phyloP scores from a whole-genome alignment of 1,284 basidiomycete species.

The Sporisorium sorghi region DNA sequence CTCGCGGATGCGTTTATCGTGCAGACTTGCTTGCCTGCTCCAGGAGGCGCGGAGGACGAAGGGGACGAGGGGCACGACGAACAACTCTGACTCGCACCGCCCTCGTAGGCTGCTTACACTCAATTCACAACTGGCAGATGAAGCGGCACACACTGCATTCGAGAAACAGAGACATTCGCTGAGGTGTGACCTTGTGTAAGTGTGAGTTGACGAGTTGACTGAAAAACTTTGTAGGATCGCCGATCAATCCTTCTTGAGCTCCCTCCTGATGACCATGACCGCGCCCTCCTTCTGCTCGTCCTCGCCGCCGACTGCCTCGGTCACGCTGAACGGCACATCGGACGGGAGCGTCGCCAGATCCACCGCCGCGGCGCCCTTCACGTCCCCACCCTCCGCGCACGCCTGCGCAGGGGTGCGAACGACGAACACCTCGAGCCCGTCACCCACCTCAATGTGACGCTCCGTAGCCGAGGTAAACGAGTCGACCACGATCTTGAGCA shows the following conservation, averaged over 20 bases:
- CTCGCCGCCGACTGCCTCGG: constrained; percentile 65
- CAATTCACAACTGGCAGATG: no score
- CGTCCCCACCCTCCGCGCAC: neutral
- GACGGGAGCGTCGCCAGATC: constrained; percentile 43
- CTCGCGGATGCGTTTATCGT: constrained; percentile 41
- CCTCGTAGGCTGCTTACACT: neutral
- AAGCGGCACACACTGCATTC: neutral
- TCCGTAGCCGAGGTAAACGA: constrained; percentile 67
- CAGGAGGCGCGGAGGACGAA: neutral
- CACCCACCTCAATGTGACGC: constrained; percentile 68
- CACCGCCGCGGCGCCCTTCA: constrained; percentile 42
- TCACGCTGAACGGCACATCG: constrained; percentile 52
- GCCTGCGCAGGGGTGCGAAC: constrained; percentile 44
- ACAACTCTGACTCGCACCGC: constrained; percentile 5
- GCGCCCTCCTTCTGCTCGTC: constrained; percentile 61
- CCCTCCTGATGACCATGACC: constrained; percentile 65
- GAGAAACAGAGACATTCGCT: neutral
- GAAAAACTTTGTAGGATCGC: neutral
- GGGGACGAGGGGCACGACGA: constrained; percentile 13
- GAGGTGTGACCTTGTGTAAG: neutral
- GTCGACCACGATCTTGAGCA: constrained; percentile 65
- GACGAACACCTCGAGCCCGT: constrained; percentile 67
- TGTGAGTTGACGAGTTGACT: constrained; percentile 12
- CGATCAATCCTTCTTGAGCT: constrained; percentile 67
- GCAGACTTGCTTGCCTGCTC: constrained; percentile 17